Percentiles rank a stretch among this genome's conserved stretches.
Evolutionary conservation across 306 rosid genomes (phyloP).

Genomic region (Cicer judaicum): DNA sequence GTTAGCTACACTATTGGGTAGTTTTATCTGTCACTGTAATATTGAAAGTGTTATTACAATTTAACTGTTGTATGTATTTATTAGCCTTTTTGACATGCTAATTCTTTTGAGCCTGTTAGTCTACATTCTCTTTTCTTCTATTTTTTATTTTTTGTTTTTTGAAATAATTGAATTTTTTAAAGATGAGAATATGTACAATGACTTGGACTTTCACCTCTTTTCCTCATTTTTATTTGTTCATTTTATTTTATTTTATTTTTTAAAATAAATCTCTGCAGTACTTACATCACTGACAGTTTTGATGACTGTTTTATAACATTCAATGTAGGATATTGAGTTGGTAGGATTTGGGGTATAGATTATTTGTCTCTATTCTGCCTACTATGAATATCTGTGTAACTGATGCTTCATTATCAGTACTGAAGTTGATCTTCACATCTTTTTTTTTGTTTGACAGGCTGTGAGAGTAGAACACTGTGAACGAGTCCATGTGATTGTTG

Average conservation of each 20-base stretch:
- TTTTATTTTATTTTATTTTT: background rate
- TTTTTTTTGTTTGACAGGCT: constrained; percentile 66
- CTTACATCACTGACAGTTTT: background rate
- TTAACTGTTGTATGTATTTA: constrained; percentile 1
- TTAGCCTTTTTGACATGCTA: constrained; percentile 12
- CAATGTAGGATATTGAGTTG: constrained; percentile 5
- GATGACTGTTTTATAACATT: constrained; percentile 12
- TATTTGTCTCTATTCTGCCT: constrained; percentile 1
- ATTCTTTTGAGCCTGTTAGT: background rate
- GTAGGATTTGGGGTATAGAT: background rate
- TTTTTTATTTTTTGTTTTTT: background rate
- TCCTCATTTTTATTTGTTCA: background rate
- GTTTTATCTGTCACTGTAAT: background rate
- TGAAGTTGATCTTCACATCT: constrained; percentile 31
- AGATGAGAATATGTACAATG: background rate
- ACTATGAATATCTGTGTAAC: background rate
- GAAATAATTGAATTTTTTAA: background rate
- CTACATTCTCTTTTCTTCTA: background rate
- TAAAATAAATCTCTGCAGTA: background rate
- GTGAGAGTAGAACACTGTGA: constrained; percentile 96
- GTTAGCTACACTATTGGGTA: constrained; percentile 7
- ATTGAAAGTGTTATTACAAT: background rate
- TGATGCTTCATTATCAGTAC: background rate
- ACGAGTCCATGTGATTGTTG: constrained; percentile 94
- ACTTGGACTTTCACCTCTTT: constrained; percentile 15